Base-by-base conservation (phyloP, 2,329 filamentous ascomycete species). In the Rhynchosporium graminicola region DNA sequence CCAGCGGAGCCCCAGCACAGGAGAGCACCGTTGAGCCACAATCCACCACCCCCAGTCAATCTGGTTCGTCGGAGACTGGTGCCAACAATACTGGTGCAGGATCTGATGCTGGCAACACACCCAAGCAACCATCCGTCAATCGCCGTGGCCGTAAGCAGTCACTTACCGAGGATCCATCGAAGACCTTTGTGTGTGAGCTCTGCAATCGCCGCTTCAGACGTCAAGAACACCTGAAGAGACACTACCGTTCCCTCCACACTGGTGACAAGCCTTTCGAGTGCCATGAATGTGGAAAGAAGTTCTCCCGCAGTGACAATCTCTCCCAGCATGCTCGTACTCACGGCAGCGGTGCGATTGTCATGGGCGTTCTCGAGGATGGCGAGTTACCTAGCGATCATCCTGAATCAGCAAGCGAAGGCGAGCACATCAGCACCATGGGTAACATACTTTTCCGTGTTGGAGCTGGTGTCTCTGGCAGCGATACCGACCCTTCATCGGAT, bases 181-280 rank as follows among this genome's bases (percentile, higher is more conserved):
- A 99, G 87, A 97, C 93, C 0, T 99, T 98, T 68, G 91, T 97
- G 64, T 99, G 95, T 80, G 92, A 93, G 61, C 85, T 97, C 28
- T 99, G 95, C 87, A 94, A 92, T 73, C 92, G 95, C 68, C 91
- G 95, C 65, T 99, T 99, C 89, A 90, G 95, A 66, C 91, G 95
- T 66, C 95, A 99, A 79, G 95, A 99, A 78, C 95, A 99, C 75
- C 86, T 99, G 64, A 99, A 99, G 87, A 91, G 95, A 67, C 95
- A 99, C 82, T 97, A 97, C 83, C 89, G 95, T 71, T 98, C 95
- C 63, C 91, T 99, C 54, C 95, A 99, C 83, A 99, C 95, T 1
- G 89, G 96, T 74, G 95, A 98, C 76, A 99, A 98, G 87, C 95
- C 95, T 4, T 99, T 98, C 73, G 92, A 96, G 80, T 99, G 95